Evolutionary conservation across 768 basidiomycete genomes (phyloP), one percentile per base, ranked within the genome.

Genomic region (Phylloporus rhodoxanthus): DNA sequence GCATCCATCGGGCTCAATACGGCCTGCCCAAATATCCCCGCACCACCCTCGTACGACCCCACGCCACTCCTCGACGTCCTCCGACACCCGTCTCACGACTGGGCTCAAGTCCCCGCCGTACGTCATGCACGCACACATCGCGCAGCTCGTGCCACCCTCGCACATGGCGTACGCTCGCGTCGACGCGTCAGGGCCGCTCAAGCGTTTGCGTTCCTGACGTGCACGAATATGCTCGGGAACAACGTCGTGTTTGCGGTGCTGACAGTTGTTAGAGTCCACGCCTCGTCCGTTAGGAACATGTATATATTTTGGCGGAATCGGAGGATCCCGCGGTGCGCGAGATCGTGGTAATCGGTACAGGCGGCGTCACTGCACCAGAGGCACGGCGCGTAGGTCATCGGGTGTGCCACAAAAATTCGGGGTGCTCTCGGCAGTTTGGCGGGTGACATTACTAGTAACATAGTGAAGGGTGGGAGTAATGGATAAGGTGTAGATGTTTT

Each of bases 21-120:
- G 0, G 85, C 82, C 34, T 92, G 91, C 56, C 91, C 91, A 4
- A 92, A 93, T 62, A 85, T 91, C 86, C 0, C 87, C 87, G 0
- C n/a, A n/a, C n/a, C n/a, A n/a, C 76, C 82, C 17, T 78, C 85
- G 8, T 91, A 92, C 68, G 66, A 75, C 33, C 74, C 80, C 44
- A 45, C 62, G 0, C 75, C 80, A 1, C 68, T 87, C 48, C 72
- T 91, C 5, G 58, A 66, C 33, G 73, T 79, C 6, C 70, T 90
- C 37, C 73, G 85, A 87, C 61, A 62, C 64, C 10, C 74, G 76
- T 0, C 68, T 90, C 43, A 79, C 82, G 3, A 70, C 88, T 41
- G 91, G 89, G 11, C 69, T 91, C 45, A 91, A 91, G 64, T 73
- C 91, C 28, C 84, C 90, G 1, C 90, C 89, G 20, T 91, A 82